Evolutionary conservation across 2,329 filamentous ascomycete species (phyloP).

Genomic region (Botrytis paeoniae): DNA sequence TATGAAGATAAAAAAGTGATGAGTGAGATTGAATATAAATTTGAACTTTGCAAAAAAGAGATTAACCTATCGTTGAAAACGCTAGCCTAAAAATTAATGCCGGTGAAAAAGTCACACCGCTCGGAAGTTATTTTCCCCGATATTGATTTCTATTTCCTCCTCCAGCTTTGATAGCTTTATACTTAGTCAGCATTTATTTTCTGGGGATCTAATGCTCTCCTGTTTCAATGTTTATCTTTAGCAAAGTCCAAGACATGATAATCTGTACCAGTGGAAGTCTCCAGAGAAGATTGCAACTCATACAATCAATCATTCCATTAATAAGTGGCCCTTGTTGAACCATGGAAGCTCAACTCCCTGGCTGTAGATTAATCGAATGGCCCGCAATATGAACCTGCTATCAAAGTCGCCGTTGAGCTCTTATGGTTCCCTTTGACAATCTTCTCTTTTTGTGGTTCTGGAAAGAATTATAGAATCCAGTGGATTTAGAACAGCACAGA

Average conservation of each 20-base stretch:
- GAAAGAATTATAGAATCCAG: conserved; percentile 34
- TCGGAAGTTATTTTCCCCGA: neutral
- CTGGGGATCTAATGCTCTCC: neutral
- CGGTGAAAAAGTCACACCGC: neutral
- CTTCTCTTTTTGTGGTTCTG: neutral
- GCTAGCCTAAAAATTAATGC: conserved; percentile 6
- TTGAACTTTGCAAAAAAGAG: conserved; percentile 8
- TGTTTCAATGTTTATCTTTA: neutral
- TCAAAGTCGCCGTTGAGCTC: neutral
- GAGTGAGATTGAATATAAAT: neutral
- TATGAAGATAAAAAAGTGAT: neutral
- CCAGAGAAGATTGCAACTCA: neutral
- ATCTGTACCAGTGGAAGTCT: neutral
- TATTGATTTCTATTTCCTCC: neutral
- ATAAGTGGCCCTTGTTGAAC: neutral
- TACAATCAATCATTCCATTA: neutral
- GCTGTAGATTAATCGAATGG: neutral
- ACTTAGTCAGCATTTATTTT: neutral
- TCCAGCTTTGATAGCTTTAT: neutral
- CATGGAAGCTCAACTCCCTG: neutral
- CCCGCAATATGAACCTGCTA: neutral
- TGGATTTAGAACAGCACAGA: conserved; percentile 37
- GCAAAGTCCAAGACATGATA: neutral
- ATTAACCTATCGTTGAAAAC: neutral
- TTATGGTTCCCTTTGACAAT: no score